Conservation (phyloP, 768 basidiomycete genomes). For the Plicaturopsis crispa region DNA sequence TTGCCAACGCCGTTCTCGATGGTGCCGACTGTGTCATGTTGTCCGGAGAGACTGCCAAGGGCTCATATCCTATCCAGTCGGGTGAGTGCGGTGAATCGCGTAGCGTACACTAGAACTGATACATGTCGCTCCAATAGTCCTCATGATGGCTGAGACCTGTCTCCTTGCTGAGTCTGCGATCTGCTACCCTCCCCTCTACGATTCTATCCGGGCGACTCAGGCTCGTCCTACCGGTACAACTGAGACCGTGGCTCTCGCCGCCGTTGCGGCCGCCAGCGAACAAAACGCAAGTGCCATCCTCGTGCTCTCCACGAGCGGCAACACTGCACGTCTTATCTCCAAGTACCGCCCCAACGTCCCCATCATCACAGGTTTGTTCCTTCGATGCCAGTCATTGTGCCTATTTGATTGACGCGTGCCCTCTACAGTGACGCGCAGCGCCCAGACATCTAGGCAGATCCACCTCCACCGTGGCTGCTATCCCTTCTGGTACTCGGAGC, state of each 20-base stretch:
- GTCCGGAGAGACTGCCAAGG: slow-evolving; percentile 99
- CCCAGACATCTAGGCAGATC: slow-evolving; percentile 92
- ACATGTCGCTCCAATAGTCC: slow-evolving; percentile 40
- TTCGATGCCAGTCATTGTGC: neutral
- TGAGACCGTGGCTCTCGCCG: slow-evolving; percentile 94
- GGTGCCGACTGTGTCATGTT: slow-evolving; percentile 99
- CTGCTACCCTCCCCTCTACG: slow-evolving; percentile 91
- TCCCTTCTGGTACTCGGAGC: slow-evolving; percentile 94
- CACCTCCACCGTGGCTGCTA: slow-evolving; percentile 96
- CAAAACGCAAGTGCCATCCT: slow-evolving; percentile 93
- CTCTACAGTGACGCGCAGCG: slow-evolving; percentile 81
- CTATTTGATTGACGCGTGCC: neutral
- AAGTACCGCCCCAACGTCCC: slow-evolving; percentile 93
- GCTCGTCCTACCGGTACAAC: slow-evolving; percentile 87
- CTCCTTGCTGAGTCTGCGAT: slow-evolving; percentile 93
- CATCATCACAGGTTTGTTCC: slow-evolving; percentile 79
- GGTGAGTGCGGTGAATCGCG: slow-evolving; percentile 37
- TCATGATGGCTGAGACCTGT: slow-evolving; percentile 99
- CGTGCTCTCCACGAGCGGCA: slow-evolving; percentile 94
- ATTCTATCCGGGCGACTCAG: slow-evolving; percentile 75
- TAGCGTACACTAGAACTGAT: neutral
- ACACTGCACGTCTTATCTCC: slow-evolving; percentile 91
- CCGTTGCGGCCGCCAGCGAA: slow-evolving; percentile 92
- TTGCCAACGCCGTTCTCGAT: slow-evolving; percentile 98
- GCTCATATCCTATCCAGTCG: slow-evolving; percentile 91